Evolutionary conservation across 2,329 filamentous ascomycete species (phyloP), one percentile per base, ranked within the genome.

Genomic region (Colletotrichum truncatum): DNA sequence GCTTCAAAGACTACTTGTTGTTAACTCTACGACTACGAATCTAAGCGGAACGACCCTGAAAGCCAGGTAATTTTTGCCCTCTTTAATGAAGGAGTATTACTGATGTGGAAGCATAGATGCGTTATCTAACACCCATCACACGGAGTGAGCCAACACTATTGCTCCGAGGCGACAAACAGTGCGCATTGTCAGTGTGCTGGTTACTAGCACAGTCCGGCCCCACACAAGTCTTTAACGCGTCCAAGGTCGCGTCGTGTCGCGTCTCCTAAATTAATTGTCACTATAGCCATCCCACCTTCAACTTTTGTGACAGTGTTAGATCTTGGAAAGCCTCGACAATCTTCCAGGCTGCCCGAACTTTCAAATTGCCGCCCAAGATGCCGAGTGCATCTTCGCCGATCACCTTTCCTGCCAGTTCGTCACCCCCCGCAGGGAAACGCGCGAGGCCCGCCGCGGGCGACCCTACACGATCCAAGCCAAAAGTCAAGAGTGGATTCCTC

Each of bases 341-440:
- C n/a, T n/a, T n/a, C n/a, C n/a, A n/a, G n/a, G n/a, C n/a, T n/a
- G n/a, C 11, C 46, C 21, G 26, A 34, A 11, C n/a, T 21, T 49
- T 6, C 28, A 12, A 49, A 8, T 6, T 21, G 6, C 4, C 1
- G 16, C 3, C 6, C 63, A 63, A 54, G 43, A 91, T 91, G 88
- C 78, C 87, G 25, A 81, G 84, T 36, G 81, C 85, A 38, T 90
- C 89, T 6, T 89, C 89, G 12, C 86, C 89, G 3, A 76, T 89
- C 18, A 73, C 80, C 25, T 87, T 87, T 64, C 86, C 87, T 3
- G 76, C 80, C 6, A 87, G 81, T 71, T 86, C 87, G 23, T 70
- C 76, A 36, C 76, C 76, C 39, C 72, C 71, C 1, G 68, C 72
- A 3, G 64, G 73, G 28, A 81, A 80, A 68, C 78, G 78, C 66